Base-by-base conservation (phyloP, 2,329 filamentous ascomycete species). In the Hymenoscyphus scutula region DNA sequence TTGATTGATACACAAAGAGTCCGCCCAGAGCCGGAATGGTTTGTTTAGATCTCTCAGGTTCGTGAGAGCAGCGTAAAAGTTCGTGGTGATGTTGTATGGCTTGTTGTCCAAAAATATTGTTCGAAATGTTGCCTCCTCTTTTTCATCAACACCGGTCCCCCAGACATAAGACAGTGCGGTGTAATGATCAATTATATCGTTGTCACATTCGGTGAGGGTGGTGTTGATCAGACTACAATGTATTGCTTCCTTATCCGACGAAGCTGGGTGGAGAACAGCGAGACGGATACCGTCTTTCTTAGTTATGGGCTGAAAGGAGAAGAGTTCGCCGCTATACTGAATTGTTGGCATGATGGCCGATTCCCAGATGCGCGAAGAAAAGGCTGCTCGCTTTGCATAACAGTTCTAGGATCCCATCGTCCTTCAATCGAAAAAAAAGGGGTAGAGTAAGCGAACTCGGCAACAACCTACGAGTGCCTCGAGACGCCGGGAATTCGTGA, bases 81-180 rank as follows among this genome's bases (percentile, higher is more conserved):
- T 65, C 19, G 38, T 45, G 1, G 61, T 67, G 15, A 67, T 61
- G 1, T 45, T 8, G 7, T 66, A 32, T 3, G 27, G 23, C n/a
- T 54, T 54, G 13, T 56, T 60, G 55, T 67, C 61, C 32, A 63
- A 32, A 1, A n/a, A 27, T 15, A 65, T 64, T n/a, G 45, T 58
- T 25, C 23, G 23, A 11, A 48, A 48, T 2, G 41, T 48, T 8
- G 41, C 6, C 15, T 48, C 41, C 11, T 48, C n/a, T 3, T 48
- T 48, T 15, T 30, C 27, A 25, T 58, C 32, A 17, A 56, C 29
- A n/a, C 56, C 34, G 32, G 64, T 56, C 25, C 64, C 63, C 67
- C 65, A 68, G 7, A 63, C 63, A 37, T 68, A 68, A 6, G 61
- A 63, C 5, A 63, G 54, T 19, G 61, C 61, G 3, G 45, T 60